These are phyloP conservation scores for Avena eriantha DNA, from an alignment of 176 grass and related monocot genomes.

Conservation along the genomic window DNA sequence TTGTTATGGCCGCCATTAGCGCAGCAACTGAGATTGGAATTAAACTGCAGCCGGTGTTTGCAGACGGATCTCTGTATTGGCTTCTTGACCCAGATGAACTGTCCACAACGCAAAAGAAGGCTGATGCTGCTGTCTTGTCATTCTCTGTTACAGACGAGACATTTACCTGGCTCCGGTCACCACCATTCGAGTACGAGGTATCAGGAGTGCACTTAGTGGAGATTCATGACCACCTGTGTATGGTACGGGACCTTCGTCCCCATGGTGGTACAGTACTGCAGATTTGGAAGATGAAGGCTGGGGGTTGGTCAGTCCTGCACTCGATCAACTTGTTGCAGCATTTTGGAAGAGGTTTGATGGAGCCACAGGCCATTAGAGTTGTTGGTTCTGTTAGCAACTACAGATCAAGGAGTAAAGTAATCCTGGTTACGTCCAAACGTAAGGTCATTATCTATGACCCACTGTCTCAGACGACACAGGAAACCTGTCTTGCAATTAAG, in stretches of 20 bases:
- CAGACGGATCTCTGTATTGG: slow-evolving; percentile 21
- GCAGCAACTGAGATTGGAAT: neutral
- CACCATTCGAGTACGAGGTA: neutral
- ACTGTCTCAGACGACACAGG: neutral
- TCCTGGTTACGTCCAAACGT: slow-evolving; percentile 16
- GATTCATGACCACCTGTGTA: neutral
- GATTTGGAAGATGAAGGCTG: slow-evolving; percentile 27
- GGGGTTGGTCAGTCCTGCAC: neutral
- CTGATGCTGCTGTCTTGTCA: neutral
- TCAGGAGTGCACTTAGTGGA: slow-evolving; percentile 14
- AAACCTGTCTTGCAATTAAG: neutral
- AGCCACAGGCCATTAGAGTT: neutral
- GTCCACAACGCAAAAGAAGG: neutral
- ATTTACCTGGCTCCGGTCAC: neutral
- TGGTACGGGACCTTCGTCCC: slow-evolving; percentile 28
- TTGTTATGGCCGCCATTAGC: neutral
- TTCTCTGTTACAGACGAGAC: slow-evolving; percentile 23
- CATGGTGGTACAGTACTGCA: neutral
- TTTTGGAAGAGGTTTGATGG: neutral
- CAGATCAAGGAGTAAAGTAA: neutral
- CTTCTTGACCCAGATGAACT: neutral
- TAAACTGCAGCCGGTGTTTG: slow-evolving; percentile 11
- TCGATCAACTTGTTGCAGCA: neutral
- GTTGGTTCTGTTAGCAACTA: neutral
- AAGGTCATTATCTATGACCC: slow-evolving; percentile 21